A percentile compares a stretch with the other conserved stretches of the same genome.
These are phyloP conservation scores for Fonsecaea nubica DNA, from an alignment of 2,329 filamentous ascomycete genomes.

Conservation along the genomic window DNA sequence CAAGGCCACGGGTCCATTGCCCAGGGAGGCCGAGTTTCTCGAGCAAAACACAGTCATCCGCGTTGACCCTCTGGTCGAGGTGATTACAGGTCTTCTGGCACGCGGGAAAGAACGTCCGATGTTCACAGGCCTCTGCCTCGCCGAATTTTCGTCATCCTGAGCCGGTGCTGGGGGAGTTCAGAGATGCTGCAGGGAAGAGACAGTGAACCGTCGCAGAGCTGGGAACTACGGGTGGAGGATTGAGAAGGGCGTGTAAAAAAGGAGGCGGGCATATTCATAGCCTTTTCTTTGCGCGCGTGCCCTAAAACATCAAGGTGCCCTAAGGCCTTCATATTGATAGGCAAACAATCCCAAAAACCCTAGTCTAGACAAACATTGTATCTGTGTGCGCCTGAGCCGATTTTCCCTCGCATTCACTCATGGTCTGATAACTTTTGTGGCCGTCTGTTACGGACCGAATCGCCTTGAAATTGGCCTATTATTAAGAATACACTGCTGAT, in stretches of 20 bases:
- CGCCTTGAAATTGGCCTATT: background rate
- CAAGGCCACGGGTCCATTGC: conserved; percentile 60
- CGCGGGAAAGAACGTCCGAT: background rate
- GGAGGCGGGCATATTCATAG: background rate
- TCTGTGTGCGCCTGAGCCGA: background rate
- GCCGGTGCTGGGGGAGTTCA: background rate
- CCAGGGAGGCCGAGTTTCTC: conserved; percentile 49
- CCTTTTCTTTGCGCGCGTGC: background rate
- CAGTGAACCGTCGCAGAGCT: background rate
- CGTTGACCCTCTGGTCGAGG: conserved; percentile 6
- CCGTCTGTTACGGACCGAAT: background rate
- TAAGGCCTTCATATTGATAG: background rate
- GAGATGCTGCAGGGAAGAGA: background rate
- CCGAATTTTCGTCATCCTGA: background rate
- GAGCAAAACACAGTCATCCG: conserved; percentile 38
- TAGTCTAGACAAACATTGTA: background rate
- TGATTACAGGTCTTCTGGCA: background rate
- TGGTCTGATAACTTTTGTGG: background rate
- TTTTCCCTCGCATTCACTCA: background rate
- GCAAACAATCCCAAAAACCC: background rate
- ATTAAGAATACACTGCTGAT: background rate
- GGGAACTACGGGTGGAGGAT: background rate
- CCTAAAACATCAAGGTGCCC: background rate
- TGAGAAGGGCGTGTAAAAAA: background rate
- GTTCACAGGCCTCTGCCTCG: background rate